These are phyloP conservation scores for Vicia villosa DNA, from an alignment of 306 rosid genomes.

Conservation along the genomic window DNA sequence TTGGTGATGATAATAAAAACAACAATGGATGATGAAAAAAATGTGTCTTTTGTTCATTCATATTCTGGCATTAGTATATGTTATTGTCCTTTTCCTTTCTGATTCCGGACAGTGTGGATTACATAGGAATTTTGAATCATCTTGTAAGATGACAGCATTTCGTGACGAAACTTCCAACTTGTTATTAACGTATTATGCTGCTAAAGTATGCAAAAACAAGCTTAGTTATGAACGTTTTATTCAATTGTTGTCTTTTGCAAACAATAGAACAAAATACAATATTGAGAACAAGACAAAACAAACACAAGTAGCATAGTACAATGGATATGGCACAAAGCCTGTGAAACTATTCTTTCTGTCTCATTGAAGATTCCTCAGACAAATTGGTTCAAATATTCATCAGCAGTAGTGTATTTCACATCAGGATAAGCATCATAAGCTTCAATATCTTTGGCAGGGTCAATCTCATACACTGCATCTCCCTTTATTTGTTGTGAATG, in stretches of 20 bases:
- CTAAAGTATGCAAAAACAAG: not conserved
- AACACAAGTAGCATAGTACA: not conserved
- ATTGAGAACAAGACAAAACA: not conserved
- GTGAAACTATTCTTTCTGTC: not conserved
- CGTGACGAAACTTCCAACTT: constrained; percentile 23
- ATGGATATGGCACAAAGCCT: not conserved
- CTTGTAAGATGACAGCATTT: constrained; percentile 31
- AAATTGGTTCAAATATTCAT: constrained; percentile 42
- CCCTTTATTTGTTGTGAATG: constrained; percentile 49
- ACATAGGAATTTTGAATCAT: constrained; percentile 18
- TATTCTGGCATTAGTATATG: constrained; percentile 8
- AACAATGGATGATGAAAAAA: constrained; percentile 29
- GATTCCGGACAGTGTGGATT: constrained; percentile 9
- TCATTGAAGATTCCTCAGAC: constrained; percentile 23
- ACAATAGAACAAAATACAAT: not conserved
- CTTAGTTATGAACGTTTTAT: constrained; percentile 31
- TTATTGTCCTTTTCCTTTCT: constrained; percentile 1
- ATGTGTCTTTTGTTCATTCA: constrained; percentile 15
- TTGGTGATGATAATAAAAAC: constrained; percentile 47
- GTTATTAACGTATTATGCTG: constrained; percentile 34
- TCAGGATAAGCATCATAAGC: constrained; percentile 48
- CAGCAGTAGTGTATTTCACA: constrained; percentile 44
- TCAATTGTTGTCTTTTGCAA: too few relatives aligned
- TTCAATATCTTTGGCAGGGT: constrained; percentile 43
- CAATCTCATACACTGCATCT: constrained; percentile 50